A percentile compares a stretch with the other conserved stretches of the same genome.
These are phyloP conservation scores for Amanita pseudoporphyria DNA, from an alignment of 768 basidiomycete genomes.

Conservation along the genomic window DNA sequence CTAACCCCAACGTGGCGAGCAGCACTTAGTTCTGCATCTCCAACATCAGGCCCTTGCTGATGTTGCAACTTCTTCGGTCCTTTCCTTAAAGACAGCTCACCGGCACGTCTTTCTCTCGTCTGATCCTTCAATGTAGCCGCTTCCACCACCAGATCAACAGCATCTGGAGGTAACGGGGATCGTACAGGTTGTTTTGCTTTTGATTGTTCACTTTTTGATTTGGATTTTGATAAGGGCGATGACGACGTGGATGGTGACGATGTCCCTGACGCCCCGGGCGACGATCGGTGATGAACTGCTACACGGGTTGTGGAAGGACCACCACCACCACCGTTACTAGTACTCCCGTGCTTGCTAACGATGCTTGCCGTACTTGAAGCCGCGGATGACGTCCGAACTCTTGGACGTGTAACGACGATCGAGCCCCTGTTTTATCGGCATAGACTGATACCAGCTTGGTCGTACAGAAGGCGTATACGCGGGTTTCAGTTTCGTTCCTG, in stretches of 20 bases:
- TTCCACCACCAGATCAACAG: slow-evolving; percentile 84
- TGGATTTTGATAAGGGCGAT: neutral
- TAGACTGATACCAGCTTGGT: slow-evolving; percentile 26
- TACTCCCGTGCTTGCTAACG: slow-evolving; percentile 2
- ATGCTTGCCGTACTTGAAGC: neutral
- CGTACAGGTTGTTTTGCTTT: neutral
- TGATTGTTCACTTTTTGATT: neutral
- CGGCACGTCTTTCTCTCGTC: slow-evolving; percentile 45
- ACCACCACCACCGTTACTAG: slow-evolving; percentile 3
- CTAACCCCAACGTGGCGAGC: too few relatives aligned
- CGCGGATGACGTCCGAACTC: neutral
- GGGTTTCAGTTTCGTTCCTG: too few relatives aligned
- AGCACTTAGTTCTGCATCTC: too few relatives aligned
- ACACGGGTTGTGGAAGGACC: too few relatives aligned
- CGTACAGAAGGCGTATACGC: too few relatives aligned
- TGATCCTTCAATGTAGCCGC: slow-evolving; percentile 39
- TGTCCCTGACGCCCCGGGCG: too few relatives aligned
- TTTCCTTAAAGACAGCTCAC: slow-evolving; percentile 40
- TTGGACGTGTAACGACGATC: neutral
- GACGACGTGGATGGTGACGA: slow-evolving; percentile 10
- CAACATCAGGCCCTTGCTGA: slow-evolving; percentile 34
- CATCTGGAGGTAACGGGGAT: slow-evolving; percentile 32
- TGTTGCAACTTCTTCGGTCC: slow-evolving; percentile 46
- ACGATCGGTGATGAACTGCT: too few relatives aligned
- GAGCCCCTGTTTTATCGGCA: slow-evolving; percentile 6